Evolutionary conservation across 192 early-diverging fungal species (phyloP).

Genomic region (Coemansia sp.): DNA sequence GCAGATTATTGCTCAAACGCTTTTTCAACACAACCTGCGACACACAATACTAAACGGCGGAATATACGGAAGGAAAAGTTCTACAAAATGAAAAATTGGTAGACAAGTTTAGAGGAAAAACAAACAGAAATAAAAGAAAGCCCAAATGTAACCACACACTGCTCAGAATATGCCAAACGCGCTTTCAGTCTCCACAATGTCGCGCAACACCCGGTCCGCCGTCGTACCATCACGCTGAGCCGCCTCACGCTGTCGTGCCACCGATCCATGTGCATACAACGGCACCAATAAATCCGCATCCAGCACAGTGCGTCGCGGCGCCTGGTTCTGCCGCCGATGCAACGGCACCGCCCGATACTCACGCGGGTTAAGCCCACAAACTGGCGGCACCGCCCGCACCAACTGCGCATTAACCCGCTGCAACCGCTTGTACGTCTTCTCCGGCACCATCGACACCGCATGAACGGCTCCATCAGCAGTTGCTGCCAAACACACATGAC

Average conservation of each 20-base stretch:
- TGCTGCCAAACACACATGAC: conserved; percentile 56
- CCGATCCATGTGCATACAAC: conserved; percentile 64
- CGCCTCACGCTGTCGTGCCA: conserved; percentile 75
- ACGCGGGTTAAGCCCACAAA: conserved; percentile 89
- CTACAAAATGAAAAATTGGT: too few relatives aligned
- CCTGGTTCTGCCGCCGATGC: conserved; percentile 67
- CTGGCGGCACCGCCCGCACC: conserved; percentile 76
- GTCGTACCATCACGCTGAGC: conserved; percentile 87
- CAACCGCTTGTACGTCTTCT: conserved; percentile 90
- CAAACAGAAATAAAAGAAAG: too few relatives aligned
- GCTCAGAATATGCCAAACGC: conserved; percentile 11
- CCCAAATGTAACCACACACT: too few relatives aligned
- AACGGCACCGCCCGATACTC: conserved; percentile 68
- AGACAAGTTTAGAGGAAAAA: too few relatives aligned
- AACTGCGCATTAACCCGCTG: conserved; percentile 81
- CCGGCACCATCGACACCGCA: conserved; percentile 64
- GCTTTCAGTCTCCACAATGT: conserved; percentile 34
- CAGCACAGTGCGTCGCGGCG: conserved; percentile 75
- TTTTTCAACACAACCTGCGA: too few relatives aligned
- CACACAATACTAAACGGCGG: too few relatives aligned
- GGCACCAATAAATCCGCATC: conserved; percentile 84
- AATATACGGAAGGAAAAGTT: too few relatives aligned
- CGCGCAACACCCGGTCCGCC: conserved; percentile 66
- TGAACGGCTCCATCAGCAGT: conserved; percentile 29
- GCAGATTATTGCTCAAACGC: too few relatives aligned